A percentile compares a stretch with the other conserved stretches of the same genome.
These are phyloP conservation scores for Petrea volubilis DNA, from an alignment of 257 asterid species.

Conservation along the genomic window DNA sequence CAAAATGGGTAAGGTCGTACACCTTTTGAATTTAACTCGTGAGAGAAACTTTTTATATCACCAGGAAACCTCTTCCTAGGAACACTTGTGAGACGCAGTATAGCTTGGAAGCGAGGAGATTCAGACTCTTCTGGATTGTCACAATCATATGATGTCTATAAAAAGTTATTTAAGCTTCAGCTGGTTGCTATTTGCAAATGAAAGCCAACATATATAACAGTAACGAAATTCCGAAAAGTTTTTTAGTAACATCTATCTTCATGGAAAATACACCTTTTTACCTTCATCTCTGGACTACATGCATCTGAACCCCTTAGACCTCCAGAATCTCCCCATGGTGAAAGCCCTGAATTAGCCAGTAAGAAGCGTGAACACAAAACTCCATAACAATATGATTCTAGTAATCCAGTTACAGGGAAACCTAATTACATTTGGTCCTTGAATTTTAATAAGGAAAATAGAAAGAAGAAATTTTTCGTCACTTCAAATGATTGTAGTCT, in stretches of 20 bases:
- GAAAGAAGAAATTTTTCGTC: no score
- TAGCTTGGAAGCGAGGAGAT: slow-evolving; percentile 98
- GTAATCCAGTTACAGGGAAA: no score
- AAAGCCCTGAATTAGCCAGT: slow-evolving; percentile 35
- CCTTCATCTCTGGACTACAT: slow-evolving; percentile 60
- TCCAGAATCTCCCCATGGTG: slow-evolving; percentile 47
- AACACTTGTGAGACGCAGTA: slow-evolving; percentile 95
- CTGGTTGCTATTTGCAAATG: not conserved
- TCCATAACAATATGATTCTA: not conserved
- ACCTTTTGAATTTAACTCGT: slow-evolving; percentile 95
- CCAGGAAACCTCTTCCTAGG: slow-evolving; percentile 98
- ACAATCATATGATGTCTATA: slow-evolving; percentile 80
- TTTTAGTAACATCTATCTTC: slow-evolving; percentile 19
- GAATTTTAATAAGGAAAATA: no score
- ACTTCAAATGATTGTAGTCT: no score
- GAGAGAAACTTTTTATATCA: slow-evolving; percentile 97
- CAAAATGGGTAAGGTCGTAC: slow-evolving; percentile 99
- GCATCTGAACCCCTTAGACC: slow-evolving; percentile 50
- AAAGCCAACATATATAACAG: slow-evolving; percentile 8
- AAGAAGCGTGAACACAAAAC: slow-evolving; percentile 11
- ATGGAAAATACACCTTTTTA: slow-evolving; percentile 39
- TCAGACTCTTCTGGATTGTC: slow-evolving; percentile 97
- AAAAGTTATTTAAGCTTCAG: slow-evolving; percentile 20
- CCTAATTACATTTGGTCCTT: no score
- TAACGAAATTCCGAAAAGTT: not conserved